phyloP scores from a whole-genome alignment of 805 yeast species.

The Kuraishia floccosa region DNA sequence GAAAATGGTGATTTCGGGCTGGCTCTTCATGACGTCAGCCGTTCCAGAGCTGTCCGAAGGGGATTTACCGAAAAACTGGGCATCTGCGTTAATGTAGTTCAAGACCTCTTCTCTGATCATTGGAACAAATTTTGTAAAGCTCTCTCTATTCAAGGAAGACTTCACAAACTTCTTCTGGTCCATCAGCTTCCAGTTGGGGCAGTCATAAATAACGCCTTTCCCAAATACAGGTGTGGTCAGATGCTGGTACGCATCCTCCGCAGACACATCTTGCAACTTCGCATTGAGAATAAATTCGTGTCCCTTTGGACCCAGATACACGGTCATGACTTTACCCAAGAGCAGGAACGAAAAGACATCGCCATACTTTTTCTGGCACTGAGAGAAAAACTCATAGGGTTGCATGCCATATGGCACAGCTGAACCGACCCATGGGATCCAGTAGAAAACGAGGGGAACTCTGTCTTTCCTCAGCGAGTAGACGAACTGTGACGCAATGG shows the following conservation, averaged over 20 bases:
- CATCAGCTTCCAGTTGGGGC: slow-evolving; percentile 89
- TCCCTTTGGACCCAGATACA: slow-evolving; percentile 93
- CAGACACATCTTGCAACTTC: slow-evolving; percentile 79
- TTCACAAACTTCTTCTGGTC: slow-evolving; percentile 97
- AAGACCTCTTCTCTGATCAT: slow-evolving; percentile 69
- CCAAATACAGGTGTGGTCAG: slow-evolving; percentile 99
- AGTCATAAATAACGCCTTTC: slow-evolving; percentile 93
- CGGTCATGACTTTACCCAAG: slow-evolving; percentile 90
- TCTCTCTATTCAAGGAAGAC: slow-evolving; percentile 74
- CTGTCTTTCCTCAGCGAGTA: slow-evolving; percentile 71
- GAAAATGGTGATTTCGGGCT: slow-evolving; percentile 92
- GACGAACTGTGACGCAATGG: slow-evolving; percentile 52
- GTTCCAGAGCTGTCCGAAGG: slow-evolving; percentile 27
- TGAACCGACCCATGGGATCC: slow-evolving; percentile 94
- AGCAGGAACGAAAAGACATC: slow-evolving; percentile 87
- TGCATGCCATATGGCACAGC: slow-evolving; percentile 85
- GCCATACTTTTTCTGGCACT: slow-evolving; percentile 74
- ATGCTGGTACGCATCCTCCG: slow-evolving; percentile 93
- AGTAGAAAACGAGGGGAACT: slow-evolving; percentile 83
- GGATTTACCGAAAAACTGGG: slow-evolving; percentile 27
- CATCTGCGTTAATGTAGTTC: slow-evolving; percentile 47
- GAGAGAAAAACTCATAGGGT: slow-evolving; percentile 83
- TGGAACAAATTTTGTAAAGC: slow-evolving; percentile 82
- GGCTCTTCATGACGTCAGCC: slow-evolving; percentile 65
- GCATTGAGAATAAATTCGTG: slow-evolving; percentile 94